Conservation (phyloP, 2,329 filamentous ascomycete genomes). For the Sarocladium oryzae region DNA sequence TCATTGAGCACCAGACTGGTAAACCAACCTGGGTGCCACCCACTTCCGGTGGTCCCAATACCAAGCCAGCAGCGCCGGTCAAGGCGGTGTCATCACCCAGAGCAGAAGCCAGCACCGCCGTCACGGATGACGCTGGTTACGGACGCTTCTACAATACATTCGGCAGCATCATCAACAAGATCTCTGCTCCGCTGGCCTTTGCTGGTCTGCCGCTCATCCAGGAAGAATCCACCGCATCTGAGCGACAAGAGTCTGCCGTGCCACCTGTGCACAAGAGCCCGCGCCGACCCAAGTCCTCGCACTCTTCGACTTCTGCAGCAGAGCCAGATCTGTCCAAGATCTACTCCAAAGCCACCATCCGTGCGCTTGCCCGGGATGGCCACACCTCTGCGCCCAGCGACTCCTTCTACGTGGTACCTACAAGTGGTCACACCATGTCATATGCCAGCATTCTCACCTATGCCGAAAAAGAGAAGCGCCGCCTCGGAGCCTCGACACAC, state of each 20-base stretch:
- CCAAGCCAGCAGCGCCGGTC: background rate
- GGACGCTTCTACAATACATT: conserved; percentile 89
- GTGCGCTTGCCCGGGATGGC: conserved; percentile 66
- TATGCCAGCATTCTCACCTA: conserved; percentile 83
- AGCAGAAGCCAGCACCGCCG: conserved; percentile 18
- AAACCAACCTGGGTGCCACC: conserved; percentile 50
- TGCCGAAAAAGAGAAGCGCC: conserved; percentile 59
- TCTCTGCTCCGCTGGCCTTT: conserved; percentile 88
- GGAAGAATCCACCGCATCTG: conserved; percentile 34
- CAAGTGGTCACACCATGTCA: conserved; percentile 82
- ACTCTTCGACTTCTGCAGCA: conserved; percentile 10
- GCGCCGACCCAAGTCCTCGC: conserved; percentile 16
- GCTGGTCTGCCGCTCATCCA: conserved; percentile 75
- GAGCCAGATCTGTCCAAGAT: conserved; percentile 76
- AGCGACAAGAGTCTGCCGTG: conserved; percentile 23
- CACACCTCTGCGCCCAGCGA: conserved; percentile 49
- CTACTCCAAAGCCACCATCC: conserved; percentile 79
- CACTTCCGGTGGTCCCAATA: conserved; percentile 9
- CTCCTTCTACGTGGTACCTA: conserved; percentile 93
- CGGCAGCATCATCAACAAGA: conserved; percentile 77
- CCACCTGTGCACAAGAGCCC: conserved; percentile 30
- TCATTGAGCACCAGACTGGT: conserved; percentile 45
- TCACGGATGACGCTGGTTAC: conserved; percentile 66
- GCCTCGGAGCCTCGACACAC: conserved; percentile 45
- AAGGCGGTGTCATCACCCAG: conserved; percentile 17